These are phyloP conservation scores for Symbiotaphrina buchneri DNA, from an alignment of 495 filamentous ascomycete species.

Conservation along the genomic window DNA sequence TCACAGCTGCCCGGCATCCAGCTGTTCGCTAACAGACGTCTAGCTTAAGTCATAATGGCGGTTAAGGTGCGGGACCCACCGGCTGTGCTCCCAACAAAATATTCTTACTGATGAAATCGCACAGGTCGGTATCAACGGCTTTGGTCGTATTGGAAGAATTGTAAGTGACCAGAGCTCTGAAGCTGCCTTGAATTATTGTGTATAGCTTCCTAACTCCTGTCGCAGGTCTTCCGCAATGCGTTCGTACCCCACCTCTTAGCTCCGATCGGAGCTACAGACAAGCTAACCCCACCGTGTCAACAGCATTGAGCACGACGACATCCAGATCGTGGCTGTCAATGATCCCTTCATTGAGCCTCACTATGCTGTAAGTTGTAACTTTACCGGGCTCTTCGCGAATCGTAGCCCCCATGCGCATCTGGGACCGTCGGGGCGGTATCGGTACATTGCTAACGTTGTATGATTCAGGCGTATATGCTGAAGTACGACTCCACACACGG, in stretches of 20 bases:
- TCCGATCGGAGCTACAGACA: constrained; percentile 9
- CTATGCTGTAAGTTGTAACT: constrained; percentile 62
- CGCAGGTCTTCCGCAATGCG: constrained; percentile 56
- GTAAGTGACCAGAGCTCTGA: constrained; percentile 23
- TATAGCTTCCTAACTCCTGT: neutral
- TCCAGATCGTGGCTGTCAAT: constrained; percentile 90
- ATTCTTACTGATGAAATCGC: neutral
- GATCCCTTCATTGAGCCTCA: constrained; percentile 97
- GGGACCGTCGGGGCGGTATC: constrained; percentile 1
- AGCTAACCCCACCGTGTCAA: constrained; percentile 19
- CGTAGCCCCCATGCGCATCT: no score
- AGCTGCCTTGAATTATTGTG: no score
- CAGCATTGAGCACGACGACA: constrained; percentile 63
- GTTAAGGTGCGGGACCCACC: neutral
- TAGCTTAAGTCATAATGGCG: neutral
- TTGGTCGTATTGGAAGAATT: constrained; percentile 97
- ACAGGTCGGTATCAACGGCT: constrained; percentile 94
- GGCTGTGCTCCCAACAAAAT: neutral
- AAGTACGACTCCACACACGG: constrained; percentile 97
- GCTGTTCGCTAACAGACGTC: neutral
- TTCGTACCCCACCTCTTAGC: constrained; percentile 19
- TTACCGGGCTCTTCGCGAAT: neutral
- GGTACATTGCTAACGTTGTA: constrained; percentile 7
- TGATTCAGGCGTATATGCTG: constrained; percentile 89
- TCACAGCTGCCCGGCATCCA: no score